Evolutionary conservation across 2,329 filamentous ascomycete genomes (phyloP).

Genomic region (Pseudomassariella vexata): DNA sequence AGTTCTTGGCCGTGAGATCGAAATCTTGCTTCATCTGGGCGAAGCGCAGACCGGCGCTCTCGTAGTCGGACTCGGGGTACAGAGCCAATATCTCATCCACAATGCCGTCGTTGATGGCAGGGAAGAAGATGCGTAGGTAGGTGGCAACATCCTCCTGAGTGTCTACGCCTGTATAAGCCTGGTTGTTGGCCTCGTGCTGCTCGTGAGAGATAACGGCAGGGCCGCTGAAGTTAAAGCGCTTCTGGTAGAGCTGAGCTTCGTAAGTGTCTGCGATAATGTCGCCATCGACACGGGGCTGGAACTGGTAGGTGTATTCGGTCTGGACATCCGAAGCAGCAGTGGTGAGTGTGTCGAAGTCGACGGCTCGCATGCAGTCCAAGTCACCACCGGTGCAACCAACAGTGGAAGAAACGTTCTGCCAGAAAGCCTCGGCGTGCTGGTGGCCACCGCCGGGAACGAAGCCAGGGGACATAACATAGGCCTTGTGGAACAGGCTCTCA

Average conservation of each 20-base stretch:
- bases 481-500: constrained; percentile 4
- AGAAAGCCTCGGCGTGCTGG: constrained; percentile 17
- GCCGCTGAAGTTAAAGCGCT: constrained; percentile 27
- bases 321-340: constrained; percentile 18
- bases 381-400: constrained; percentile 4
- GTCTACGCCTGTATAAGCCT: constrained; percentile 22
- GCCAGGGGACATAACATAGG: constrained; percentile 5
- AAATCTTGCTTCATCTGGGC: constrained; percentile 29
- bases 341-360: constrained; percentile 4
- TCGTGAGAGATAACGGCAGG: constrained; percentile 28
- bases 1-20: constrained; percentile 26
- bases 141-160: constrained; percentile 24
- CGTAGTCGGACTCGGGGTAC: constrained; percentile 26
- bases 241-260: constrained; percentile 28
- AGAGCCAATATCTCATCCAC: constrained; percentile 22
- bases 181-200: constrained; percentile 26
- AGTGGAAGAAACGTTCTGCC: constrained; percentile 3
- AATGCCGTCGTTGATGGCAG: constrained; percentile 25
- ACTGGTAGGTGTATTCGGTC: constrained; percentile 23
- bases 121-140: constrained; percentile 25
- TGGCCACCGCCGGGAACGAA: constrained; percentile 26
- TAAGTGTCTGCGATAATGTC: constrained; percentile 29
- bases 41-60: constrained; percentile 26
- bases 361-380: constrained; percentile 3
- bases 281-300: constrained; percentile 29